A percentile compares a stretch with the other conserved stretches of the same genome.
Conservation (phyloP, 2,329 filamentous ascomycete genomes). For the Colletotrichum liaoningense region DNA sequence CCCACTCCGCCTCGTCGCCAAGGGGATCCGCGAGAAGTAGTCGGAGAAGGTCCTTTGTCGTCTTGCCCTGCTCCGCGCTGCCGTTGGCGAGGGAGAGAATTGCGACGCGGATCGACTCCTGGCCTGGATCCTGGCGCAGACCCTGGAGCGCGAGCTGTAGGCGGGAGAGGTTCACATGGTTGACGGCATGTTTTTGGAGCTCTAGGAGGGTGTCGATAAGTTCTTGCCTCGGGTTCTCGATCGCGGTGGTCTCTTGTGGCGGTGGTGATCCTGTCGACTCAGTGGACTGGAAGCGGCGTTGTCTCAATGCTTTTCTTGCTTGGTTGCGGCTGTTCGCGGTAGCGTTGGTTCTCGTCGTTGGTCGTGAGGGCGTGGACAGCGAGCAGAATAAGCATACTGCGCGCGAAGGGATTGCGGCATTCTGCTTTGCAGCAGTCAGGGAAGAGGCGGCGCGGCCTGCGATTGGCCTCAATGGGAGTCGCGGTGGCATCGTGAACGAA, state of each 20-base stretch:
- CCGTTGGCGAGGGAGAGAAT: conserved; percentile 60
- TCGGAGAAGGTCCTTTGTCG: conserved; percentile 74
- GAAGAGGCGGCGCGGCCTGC: conserved; percentile 35
- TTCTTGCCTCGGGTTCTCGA: conserved; percentile 56
- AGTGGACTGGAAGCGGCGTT: conserved; percentile 28
- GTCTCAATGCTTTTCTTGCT: not conserved
- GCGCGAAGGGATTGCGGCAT: conserved; percentile 21
- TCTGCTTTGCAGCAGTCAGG: conserved; percentile 22
- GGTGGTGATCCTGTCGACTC: conserved; percentile 1
- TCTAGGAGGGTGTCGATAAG: conserved; percentile 69
- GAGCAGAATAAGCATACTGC: conserved; percentile 38
- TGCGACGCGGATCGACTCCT: conserved; percentile 69
- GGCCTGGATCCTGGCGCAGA: conserved; percentile 65
- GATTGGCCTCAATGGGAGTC: conserved; percentile 43
- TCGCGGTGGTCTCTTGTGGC: conserved; percentile 10
- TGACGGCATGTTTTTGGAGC: conserved; percentile 70
- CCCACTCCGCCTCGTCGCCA: conserved; percentile 72
- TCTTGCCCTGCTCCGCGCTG: conserved; percentile 52
- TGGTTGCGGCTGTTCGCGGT: not conserved
- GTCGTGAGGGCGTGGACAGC: conserved; percentile 18
- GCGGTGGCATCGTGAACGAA: conserved; percentile 42
- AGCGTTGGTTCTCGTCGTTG: not conserved
- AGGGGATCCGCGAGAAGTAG: conserved; percentile 79
- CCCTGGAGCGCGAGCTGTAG: conserved; percentile 78
- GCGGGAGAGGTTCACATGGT: conserved; percentile 74